These are phyloP conservation scores for Kwoniella bestiolae DNA, from an alignment of 768 basidiomycete genomes.

Conservation along the genomic window DNA sequence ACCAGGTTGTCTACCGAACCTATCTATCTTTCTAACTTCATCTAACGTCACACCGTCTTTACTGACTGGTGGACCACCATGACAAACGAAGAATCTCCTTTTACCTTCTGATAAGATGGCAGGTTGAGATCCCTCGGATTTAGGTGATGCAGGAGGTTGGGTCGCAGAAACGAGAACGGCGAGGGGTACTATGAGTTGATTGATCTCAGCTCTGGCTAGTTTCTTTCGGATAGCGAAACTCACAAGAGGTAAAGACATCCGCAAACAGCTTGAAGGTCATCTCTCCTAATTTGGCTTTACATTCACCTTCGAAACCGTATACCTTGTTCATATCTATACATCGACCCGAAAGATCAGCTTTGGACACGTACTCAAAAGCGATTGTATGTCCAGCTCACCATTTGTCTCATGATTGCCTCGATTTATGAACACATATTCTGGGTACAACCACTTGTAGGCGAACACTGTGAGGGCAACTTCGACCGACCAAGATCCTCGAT, in stretches of 20 bases:
- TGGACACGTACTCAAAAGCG: too few relatives aligned
- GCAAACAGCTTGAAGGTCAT: slow-evolving; percentile 96
- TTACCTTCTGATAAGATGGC: slow-evolving; percentile 76
- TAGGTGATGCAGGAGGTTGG: slow-evolving; percentile 61
- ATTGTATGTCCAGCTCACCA: slow-evolving; percentile 21
- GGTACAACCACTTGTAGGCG: slow-evolving; percentile 97
- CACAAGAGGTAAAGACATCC: slow-evolving; percentile 87
- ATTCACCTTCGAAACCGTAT: slow-evolving; percentile 69
- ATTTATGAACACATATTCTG: slow-evolving; percentile 86
- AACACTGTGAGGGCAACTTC: slow-evolving; percentile 82
- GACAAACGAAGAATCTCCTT: slow-evolving; percentile 91
- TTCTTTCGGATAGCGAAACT: slow-evolving; percentile 49
- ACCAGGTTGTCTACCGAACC: slow-evolving; percentile 88
- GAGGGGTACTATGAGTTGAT: slow-evolving; percentile 71
- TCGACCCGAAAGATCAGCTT: too few relatives aligned
- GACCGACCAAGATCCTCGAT: slow-evolving; percentile 64
- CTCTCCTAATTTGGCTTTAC: slow-evolving; percentile 94
- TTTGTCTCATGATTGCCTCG: slow-evolving; percentile 79
- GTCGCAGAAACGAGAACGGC: slow-evolving; percentile 82
- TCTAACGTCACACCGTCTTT: slow-evolving; percentile 93
- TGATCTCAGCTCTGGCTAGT: background rate
- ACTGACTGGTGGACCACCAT: slow-evolving; percentile 89
- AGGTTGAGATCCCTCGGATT: slow-evolving; percentile 57
- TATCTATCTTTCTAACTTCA: slow-evolving; percentile 83
- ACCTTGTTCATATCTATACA: slow-evolving; percentile 92